Evolutionary conservation across 192 early-diverging fungal species (phyloP).

Genomic region (Coemansia sp.): DNA sequence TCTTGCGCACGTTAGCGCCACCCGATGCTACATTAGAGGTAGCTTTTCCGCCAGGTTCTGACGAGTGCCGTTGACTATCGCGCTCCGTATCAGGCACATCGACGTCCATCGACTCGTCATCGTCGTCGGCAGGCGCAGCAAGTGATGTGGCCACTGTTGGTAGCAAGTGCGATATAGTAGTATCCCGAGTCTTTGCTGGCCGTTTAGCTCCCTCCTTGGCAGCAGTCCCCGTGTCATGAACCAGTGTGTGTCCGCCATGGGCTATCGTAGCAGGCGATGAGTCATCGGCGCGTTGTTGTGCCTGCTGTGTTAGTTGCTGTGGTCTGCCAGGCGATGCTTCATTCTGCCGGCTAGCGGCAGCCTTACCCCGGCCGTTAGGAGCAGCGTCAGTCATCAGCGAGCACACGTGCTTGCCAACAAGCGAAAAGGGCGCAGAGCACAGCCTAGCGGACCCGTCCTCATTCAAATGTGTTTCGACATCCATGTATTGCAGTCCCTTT

Average conservation of each 20-base stretch:
- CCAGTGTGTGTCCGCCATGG: slow-evolving; percentile 47
- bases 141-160: neutral
- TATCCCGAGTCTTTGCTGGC: slow-evolving; percentile 14
- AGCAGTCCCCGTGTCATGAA: slow-evolving; percentile 23
- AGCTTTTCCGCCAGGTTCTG: neutral
- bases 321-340: neutral
- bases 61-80: slow-evolving; percentile 8
- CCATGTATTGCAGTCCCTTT: slow-evolving; percentile 89
- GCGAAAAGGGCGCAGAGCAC: slow-evolving; percentile 52
- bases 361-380: slow-evolving; percentile 1
- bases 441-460: slow-evolving; percentile 76
- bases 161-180: neutral
- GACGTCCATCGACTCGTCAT: slow-evolving; percentile 34
- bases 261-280: neutral
- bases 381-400: slow-evolving; percentile 24
- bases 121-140: neutral
- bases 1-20: slow-evolving; percentile 9
- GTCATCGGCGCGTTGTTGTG: slow-evolving; percentile 9
- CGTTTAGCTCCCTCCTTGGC: slow-evolving; percentile 15
- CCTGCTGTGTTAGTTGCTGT: slow-evolving; percentile 6
- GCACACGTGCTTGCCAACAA: slow-evolving; percentile 52
- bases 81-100: slow-evolving; percentile 49
- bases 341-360: neutral
- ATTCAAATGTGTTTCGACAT: slow-evolving; percentile 86
- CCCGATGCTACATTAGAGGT: neutral